These are phyloP conservation scores for Cornus florida DNA, from an alignment of 148 eudicot genomes.

Conservation along the genomic window DNA sequence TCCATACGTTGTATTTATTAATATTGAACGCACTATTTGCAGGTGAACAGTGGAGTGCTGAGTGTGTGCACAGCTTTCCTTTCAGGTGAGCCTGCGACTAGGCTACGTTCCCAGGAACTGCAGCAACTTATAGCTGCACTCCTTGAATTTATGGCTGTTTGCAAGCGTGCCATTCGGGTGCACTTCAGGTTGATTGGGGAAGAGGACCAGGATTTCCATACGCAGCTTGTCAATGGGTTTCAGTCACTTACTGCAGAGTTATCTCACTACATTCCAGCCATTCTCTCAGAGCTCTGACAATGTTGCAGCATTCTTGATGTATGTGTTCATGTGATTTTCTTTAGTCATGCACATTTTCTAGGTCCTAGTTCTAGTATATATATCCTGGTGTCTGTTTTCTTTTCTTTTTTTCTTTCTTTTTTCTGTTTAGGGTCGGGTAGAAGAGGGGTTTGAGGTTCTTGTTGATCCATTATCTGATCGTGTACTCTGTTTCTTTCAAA, in stretches of 20 bases:
- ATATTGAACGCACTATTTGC: conserved; percentile 14
- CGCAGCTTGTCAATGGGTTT: conserved; percentile 96
- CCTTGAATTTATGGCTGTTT: conserved; percentile 98
- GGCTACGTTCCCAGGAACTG: conserved; percentile 93
- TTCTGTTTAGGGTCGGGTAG: background rate
- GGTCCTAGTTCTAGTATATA: background rate
- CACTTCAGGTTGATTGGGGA: conserved; percentile 97
- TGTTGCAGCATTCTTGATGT: background rate
- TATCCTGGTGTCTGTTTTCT: background rate
- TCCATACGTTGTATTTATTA: background rate
- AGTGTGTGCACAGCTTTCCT: conserved; percentile 99
- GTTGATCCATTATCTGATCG: background rate
- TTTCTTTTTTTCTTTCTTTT: background rate
- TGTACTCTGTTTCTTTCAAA: background rate
- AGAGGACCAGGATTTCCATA: conserved; percentile 97
- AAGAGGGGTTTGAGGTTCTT: background rate
- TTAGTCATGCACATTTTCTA: background rate
- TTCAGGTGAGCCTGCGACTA: conserved; percentile 97
- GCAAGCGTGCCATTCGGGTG: conserved; percentile 95
- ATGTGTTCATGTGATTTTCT: conserved; percentile 1
- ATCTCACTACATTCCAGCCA: conserved; percentile 98
- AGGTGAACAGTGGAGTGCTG: conserved; percentile 98
- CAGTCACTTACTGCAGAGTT: conserved; percentile 97
- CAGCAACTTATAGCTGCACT: conserved; percentile 99
- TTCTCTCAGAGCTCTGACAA: conserved; percentile 83